Conservation (phyloP, 2,329 filamentous ascomycete species). For the Talaromyces atroroseus region DNA sequence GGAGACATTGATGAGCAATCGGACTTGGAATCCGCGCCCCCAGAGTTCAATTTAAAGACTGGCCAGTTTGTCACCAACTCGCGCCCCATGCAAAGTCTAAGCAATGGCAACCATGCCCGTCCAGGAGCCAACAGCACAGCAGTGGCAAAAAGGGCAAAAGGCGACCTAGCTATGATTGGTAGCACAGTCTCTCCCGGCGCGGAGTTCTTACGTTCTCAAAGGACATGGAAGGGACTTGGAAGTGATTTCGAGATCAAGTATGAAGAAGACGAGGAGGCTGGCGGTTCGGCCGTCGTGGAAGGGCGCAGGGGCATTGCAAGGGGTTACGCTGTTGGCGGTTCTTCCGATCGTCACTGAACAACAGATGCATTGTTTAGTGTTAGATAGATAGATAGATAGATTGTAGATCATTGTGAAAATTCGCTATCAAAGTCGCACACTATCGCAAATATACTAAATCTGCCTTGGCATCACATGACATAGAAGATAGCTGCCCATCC, state of each 20-base stretch:
- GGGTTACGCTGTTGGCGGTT: constrained; percentile 73
- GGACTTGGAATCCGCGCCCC: constrained; percentile 62
- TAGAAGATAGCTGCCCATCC: too few relatives aligned
- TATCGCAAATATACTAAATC: too few relatives aligned
- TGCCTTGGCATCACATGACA: constrained; percentile 2
- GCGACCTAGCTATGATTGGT: constrained; percentile 74
- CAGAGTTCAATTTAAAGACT: constrained; percentile 87
- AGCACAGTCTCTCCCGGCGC: constrained; percentile 87
- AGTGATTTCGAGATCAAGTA: constrained; percentile 68
- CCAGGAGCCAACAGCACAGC: constrained; percentile 34
- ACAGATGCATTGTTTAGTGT: background rate
- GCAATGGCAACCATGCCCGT: constrained; percentile 23
- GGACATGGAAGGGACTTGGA: constrained; percentile 88
- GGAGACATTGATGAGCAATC: constrained; percentile 50
- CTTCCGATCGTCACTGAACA: constrained; percentile 30
- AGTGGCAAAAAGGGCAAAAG: constrained; percentile 60
- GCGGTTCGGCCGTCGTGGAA: constrained; percentile 69
- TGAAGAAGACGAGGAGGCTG: constrained; percentile 49
- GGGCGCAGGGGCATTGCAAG: constrained; percentile 82
- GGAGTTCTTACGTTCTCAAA: constrained; percentile 72
- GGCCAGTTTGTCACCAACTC: constrained; percentile 77
- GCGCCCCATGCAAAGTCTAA: constrained; percentile 38
- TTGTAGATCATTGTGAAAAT: background rate
- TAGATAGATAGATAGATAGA: background rate
- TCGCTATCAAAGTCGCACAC: too few relatives aligned